Evolutionary conservation across 805 yeast species (phyloP).

Genomic region (Barnettozyma vustinii): DNA sequence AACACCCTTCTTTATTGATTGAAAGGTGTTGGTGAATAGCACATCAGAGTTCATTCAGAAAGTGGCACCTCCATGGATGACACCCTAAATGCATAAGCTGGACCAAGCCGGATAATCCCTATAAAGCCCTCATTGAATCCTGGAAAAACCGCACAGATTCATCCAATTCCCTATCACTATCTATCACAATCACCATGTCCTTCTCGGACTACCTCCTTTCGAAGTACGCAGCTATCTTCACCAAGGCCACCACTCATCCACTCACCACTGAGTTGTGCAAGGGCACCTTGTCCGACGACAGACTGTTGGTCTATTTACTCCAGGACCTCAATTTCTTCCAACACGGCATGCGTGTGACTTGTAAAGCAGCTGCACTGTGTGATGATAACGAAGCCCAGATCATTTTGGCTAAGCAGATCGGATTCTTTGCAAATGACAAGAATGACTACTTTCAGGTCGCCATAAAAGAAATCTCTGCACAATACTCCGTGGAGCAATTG

Average conservation of each 20-base stretch:
- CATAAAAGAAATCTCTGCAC: slow-evolving; percentile 21
- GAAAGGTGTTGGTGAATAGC: too few relatives aligned
- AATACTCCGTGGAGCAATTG: slow-evolving; percentile 16
- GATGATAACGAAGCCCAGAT: slow-evolving; percentile 35
- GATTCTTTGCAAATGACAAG: slow-evolving; percentile 43
- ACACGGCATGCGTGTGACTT: slow-evolving; percentile 36
- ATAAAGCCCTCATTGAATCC: background rate
- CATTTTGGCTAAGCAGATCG: slow-evolving; percentile 43
- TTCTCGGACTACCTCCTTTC: slow-evolving; percentile 7
- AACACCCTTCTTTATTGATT: too few relatives aligned
- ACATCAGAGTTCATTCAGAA: too few relatives aligned
- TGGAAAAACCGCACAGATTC: background rate
- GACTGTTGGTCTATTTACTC: slow-evolving; percentile 37
- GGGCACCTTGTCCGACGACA: slow-evolving; percentile 40
- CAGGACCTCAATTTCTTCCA: slow-evolving; percentile 48
- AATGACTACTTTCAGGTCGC: slow-evolving; percentile 41
- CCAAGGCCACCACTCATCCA: slow-evolving; percentile 13
- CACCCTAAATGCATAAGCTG: slow-evolving; percentile 1
- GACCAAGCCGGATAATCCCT: background rate
- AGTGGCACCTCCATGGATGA: background rate
- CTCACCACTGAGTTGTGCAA: slow-evolving; percentile 33
- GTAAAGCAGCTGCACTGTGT: slow-evolving; percentile 39
- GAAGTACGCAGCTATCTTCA: slow-evolving; percentile 5
- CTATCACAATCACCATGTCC: slow-evolving; percentile 1
- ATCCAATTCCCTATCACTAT: too few relatives aligned